Evolutionary conservation across 2,329 filamentous ascomycete genomes (phyloP), one percentile per base, ranked within the genome.

Genomic region (Pseudofabraea citricarpa): DNA sequence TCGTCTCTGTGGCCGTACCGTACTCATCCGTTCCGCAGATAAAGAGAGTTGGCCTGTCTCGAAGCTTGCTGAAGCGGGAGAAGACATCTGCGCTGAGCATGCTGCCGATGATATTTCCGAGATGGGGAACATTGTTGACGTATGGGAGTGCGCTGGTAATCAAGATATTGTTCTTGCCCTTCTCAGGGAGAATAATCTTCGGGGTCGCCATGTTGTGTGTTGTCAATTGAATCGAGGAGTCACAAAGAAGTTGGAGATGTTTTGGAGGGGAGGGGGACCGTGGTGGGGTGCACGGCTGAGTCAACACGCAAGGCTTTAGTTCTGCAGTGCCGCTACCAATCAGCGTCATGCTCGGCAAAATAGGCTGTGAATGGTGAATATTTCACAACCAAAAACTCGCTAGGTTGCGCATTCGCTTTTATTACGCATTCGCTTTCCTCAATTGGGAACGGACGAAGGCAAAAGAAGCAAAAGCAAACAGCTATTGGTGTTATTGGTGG

Each of bases 21-120:
- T 96, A 97, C 68, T 97, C 88, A 70, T 96, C 91, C 40, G 83
- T 87, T 45, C 90, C 90, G 66, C 90, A 95, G 54, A 95, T 75
- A 64, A 82, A 95, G 40, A 95, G 76, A 2, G 89, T 94, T 53
- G 81, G 86, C 59, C 84, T 77, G 44, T 84, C 86, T 58, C 88
- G 79, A 33, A 86, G 83, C 65, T 88, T 88, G 69, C 84, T 87
- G 68, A 85, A 95, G 54, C 82, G 81, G 32, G 85, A 76, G 63
- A 85, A 96, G 51, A 94, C 87, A 62, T 96, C 90, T 56, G 90
- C 90, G 50, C 84, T 90, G 55, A 96, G 76, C 29, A 95, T 89
- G 56, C 83, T 88, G 51, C 89, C 89, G 51, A 94, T 83, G 53
- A 95, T 82, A 67, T 95, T 95, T 50, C 89, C 90, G 56, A 96